phyloP scores from a whole-genome alignment of 2,329 filamentous ascomycete genomes.

The Fusarium pininemorale region DNA sequence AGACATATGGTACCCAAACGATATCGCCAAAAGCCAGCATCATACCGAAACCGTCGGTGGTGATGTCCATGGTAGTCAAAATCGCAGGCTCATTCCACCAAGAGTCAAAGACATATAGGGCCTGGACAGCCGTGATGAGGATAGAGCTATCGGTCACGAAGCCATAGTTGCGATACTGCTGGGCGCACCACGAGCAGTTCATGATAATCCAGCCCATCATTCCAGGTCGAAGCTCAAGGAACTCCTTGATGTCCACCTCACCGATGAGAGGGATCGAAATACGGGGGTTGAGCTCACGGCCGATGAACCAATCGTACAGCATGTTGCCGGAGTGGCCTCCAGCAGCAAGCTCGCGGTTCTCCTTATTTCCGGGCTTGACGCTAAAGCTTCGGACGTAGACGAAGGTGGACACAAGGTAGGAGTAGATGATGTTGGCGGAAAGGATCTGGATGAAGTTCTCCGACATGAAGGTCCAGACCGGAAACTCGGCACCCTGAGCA shows the following conservation, averaged over 20 bases:
- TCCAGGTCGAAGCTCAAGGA: slow-evolving; percentile 89
- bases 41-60: slow-evolving; percentile 90
- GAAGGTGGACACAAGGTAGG: slow-evolving; percentile 76
- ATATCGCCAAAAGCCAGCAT: slow-evolving; percentile 95
- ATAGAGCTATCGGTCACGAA: slow-evolving; percentile 87
- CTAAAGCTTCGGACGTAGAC: slow-evolving; percentile 86
- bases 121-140: slow-evolving; percentile 80
- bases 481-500: slow-evolving; percentile 80
- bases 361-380: slow-evolving; percentile 77
- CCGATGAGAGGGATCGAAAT: slow-evolving; percentile 80
- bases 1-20: slow-evolving; percentile 91
- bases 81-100: slow-evolving; percentile 89
- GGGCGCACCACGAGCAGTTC: slow-evolving; percentile 84
- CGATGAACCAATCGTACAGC: slow-evolving; percentile 96
- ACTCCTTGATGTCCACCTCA: slow-evolving; percentile 89
- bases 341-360: slow-evolving; percentile 79
- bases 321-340: slow-evolving; percentile 86
- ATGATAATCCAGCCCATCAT: slow-evolving; percentile 89
- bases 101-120: slow-evolving; percentile 84
- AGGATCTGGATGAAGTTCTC: slow-evolving; percentile 90
- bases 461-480: slow-evolving; percentile 91
- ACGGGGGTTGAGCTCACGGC: slow-evolving; percentile 92
- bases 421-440: slow-evolving; percentile 82
- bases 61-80: slow-evolving; percentile 94
- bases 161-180: slow-evolving; percentile 87